phyloP scores from a whole-genome alignment of 2,329 filamentous ascomycete genomes.

The Trichoderma oligosporum region DNA sequence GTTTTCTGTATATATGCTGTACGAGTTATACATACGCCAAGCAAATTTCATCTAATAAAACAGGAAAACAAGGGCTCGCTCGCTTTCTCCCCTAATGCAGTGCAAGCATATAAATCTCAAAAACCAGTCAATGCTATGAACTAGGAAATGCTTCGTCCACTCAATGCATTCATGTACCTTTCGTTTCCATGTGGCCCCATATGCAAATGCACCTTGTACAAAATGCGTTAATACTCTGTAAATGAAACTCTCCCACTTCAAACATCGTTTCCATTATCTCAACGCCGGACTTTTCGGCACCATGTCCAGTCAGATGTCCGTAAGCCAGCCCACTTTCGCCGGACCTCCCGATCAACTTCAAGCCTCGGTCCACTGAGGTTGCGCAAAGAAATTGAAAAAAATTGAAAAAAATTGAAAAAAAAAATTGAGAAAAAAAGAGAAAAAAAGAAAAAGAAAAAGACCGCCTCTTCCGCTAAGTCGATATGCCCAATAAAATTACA shows the following conservation, averaged over 20 bases:
- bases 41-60: too few relatives aligned
- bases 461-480: background rate
- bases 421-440: background rate
- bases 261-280: background rate
- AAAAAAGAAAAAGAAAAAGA: background rate
- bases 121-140: too few relatives aligned
- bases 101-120: too few relatives aligned
- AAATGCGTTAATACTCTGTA: background rate
- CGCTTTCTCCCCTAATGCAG: too few relatives aligned
- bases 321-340: slow-evolving; percentile 3
- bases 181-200: too few relatives aligned
- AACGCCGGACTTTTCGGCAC: slow-evolving; percentile 1
- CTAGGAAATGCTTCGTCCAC: too few relatives aligned
- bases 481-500: background rate
- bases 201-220: background rate
- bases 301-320: background rate
- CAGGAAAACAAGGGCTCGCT: too few relatives aligned
- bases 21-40: too few relatives aligned
- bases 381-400: background rate
- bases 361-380: background rate
- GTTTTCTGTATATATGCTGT: too few relatives aligned
- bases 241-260: background rate
- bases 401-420: too few relatives aligned
- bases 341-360: background rate
- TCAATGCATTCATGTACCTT: too few relatives aligned